Base-by-base conservation (phyloP, 495 filamentous ascomycete genomes). In the Aspergillus cavernicola region DNA sequence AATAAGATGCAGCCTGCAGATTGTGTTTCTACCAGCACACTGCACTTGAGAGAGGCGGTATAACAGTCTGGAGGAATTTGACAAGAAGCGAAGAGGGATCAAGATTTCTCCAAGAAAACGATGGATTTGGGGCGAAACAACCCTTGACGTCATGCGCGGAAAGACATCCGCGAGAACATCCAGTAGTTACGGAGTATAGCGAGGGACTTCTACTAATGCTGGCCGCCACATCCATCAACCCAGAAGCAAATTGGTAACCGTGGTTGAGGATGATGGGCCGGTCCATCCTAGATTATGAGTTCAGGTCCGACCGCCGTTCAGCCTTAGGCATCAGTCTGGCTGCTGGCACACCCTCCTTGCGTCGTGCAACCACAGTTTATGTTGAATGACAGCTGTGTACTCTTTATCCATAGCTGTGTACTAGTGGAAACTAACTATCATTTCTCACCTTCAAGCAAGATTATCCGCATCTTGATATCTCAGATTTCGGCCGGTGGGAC, bases 141-240 rank as follows among this genome's bases (percentile, higher is more conserved):
- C 15, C 9, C 8, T 55, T 59, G 51, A 59, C 52, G 56, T 59
- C 56, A 59, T 50, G 19, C n/a, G 15, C 56, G 50, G 56, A 45
- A 42, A 35, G 13, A 15, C 19, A 32, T 32, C 42, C 42, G 26
- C 41, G 24, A 29, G 31, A 33, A 33, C 31, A 28, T 28, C 24
- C 9, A 9, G 24, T 9, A 28, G 24, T 20, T n/a, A 28, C 35
- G n/a, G n/a, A n/a, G n/a, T 28, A 19, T 29, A 50, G 20, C 6
- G n/a, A n/a, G n/a, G n/a, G n/a, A n/a, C 13, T n/a, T 39, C 46
- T 33, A 39, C 33, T 49, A 1, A 22, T n/a, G 12, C 10, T 12
- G 13, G n/a, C 11, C 19, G 44, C 44, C 44, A 47, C 44, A 36
- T 36, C 3, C 44, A 28, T 47, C 18, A 16, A 33, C 11, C 29